Evolutionary conservation across 2,329 filamentous ascomycete genomes (phyloP).

Genomic region (Fusarium keratoplasticum): DNA sequence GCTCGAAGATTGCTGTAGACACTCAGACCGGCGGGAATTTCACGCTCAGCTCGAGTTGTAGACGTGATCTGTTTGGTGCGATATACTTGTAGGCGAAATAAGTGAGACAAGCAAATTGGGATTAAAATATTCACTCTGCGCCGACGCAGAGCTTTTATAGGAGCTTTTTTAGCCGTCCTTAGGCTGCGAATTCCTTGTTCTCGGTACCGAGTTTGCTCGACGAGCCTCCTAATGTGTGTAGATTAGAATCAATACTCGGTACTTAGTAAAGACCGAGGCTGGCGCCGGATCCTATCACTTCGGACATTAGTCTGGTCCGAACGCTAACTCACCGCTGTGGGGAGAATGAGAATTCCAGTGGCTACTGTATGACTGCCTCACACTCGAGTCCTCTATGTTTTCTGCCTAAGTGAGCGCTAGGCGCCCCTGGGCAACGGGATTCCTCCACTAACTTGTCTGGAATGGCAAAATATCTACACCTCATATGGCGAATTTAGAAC

Average conservation of each 20-base stretch:
- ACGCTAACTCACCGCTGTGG: background rate
- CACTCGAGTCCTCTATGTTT: background rate
- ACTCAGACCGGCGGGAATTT: background rate
- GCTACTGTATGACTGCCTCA: background rate
- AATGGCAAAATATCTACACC: too few relatives aligned
- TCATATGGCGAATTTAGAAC: too few relatives aligned
- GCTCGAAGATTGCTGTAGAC: background rate
- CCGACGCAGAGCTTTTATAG: background rate
- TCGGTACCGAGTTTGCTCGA: background rate
- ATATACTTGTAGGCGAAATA: background rate
- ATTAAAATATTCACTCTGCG: background rate
- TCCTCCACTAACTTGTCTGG: too few relatives aligned
- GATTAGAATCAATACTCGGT: background rate
- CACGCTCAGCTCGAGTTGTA: background rate
- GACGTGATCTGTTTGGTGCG: background rate
- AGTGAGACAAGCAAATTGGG: background rate
- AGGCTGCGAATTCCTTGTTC: background rate
- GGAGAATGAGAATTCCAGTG: background rate
- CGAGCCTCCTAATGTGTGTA: background rate
- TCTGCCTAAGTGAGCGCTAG: too few relatives aligned
- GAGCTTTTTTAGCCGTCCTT: background rate
- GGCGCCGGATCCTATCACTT: background rate
- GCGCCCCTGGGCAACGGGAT: too few relatives aligned
- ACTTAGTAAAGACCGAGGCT: background rate
- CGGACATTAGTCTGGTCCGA: background rate